Evolutionary conservation across 2,329 filamentous ascomycete genomes (phyloP).

Genomic region (Alternaria panax): DNA sequence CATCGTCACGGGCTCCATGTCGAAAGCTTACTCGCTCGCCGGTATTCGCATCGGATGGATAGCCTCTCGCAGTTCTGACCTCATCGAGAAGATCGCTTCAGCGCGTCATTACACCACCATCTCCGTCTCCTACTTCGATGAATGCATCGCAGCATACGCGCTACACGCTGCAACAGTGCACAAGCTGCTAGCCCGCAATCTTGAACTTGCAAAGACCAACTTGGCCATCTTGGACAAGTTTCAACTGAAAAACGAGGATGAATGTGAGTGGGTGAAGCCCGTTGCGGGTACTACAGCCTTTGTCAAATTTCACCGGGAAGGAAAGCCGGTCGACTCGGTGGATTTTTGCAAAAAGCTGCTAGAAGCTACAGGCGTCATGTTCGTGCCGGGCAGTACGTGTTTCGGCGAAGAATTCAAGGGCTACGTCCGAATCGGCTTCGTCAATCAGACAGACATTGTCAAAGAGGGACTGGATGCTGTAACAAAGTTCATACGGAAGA

Average conservation of each 20-base stretch:
- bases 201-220: constrained; percentile 72
- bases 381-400: constrained; percentile 75
- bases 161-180: constrained; percentile 71
- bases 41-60: constrained; percentile 87
- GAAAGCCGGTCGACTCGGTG: constrained; percentile 73
- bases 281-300: constrained; percentile 82
- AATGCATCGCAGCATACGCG: constrained; percentile 78
- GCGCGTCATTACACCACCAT: constrained; percentile 86
- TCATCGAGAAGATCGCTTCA: constrained; percentile 69
- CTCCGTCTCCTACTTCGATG: constrained; percentile 82
- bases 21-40: constrained; percentile 83
- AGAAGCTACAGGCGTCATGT: constrained; percentile 73
- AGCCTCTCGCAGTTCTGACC: constrained; percentile 67
- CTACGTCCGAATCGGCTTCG: constrained; percentile 80
- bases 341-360: constrained; percentile 74
- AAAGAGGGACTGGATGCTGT: constrained; percentile 67
- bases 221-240: constrained; percentile 71
- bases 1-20: constrained; percentile 80
- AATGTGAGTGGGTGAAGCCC: constrained; percentile 75
- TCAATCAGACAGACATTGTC: constrained; percentile 73
- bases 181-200: constrained; percentile 68
- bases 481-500: constrained; percentile 63
- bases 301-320: constrained; percentile 70
- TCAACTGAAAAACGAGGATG: constrained; percentile 67
- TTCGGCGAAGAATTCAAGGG: constrained; percentile 77